Percentiles rank a stretch among this genome's conserved stretches.
Conservation (phyloP, 129 eudicot species). For the Tanacetum coccineum region DNA sequence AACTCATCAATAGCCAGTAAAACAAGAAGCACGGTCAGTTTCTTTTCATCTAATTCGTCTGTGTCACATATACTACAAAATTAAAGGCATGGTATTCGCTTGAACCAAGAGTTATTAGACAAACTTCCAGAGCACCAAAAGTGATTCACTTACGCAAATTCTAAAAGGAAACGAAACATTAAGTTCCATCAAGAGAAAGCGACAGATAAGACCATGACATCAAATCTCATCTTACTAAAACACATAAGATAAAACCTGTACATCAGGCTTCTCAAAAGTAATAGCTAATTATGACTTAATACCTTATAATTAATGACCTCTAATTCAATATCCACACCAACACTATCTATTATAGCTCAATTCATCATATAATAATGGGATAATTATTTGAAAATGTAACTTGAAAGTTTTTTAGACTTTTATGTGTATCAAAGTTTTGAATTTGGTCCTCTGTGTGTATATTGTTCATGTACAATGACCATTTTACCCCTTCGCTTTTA, state of each 20-base stretch:
- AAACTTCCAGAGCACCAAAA: constrained; percentile 11
- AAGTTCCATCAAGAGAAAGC: constrained; percentile 20
- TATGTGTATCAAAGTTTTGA: too few relatives aligned
- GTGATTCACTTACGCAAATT: constrained; percentile 8
- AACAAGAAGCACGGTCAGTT: neutral
- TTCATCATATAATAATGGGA: too few relatives aligned
- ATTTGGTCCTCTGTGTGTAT: too few relatives aligned
- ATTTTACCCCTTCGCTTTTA: too few relatives aligned
- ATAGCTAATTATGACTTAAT: constrained; percentile 17
- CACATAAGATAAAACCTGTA: constrained; percentile 14
- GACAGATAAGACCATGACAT: constrained; percentile 21
- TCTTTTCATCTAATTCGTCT: neutral
- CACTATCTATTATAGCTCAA: neutral
- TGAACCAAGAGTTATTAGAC: constrained; percentile 4
- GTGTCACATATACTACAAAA: constrained; percentile 8
- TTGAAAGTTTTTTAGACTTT: too few relatives aligned
- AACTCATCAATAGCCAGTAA: neutral
- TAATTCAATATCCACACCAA: constrained; percentile 2
- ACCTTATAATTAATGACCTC: constrained; percentile 17
- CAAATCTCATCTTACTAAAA: constrained; percentile 23
- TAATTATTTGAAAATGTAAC: too few relatives aligned
- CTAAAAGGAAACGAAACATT: constrained; percentile 13
- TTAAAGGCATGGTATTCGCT: constrained; percentile 12
- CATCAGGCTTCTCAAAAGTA: constrained; percentile 23
- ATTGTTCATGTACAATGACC: too few relatives aligned